Percentiles rank a stretch among this genome's conserved stretches.
Conservation (phyloP, 1,284 basidiomycete species). For the Cutaneotrichosporon cavernicola region DNA sequence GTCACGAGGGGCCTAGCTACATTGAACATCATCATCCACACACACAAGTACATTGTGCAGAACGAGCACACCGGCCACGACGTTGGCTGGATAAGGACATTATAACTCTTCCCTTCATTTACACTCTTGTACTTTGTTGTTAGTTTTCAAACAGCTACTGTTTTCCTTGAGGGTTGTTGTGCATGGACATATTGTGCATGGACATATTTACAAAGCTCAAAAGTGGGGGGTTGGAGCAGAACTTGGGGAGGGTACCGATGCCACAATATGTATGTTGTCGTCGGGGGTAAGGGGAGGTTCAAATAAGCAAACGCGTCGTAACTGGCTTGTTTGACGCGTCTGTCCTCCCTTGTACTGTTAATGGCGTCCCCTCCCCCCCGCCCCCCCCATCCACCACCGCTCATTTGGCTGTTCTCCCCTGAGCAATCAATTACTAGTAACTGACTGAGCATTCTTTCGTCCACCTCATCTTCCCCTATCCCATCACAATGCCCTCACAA, state of each 20-base stretch:
- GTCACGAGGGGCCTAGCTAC: neutral
- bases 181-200: slow-evolving; percentile 2
- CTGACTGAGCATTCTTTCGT: neutral
- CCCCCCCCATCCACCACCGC: neutral
- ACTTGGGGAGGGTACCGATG: too few species aligned
- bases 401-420: neutral
- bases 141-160: neutral
- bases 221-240: too few species aligned
- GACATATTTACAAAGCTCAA: neutral
- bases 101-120: slow-evolving; percentile 3
- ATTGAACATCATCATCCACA: neutral
- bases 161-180: slow-evolving; percentile 5
- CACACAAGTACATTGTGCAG: neutral
- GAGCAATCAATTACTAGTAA: slow-evolving; percentile 11
- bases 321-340: neutral
- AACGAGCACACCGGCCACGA: neutral
- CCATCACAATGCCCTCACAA: slow-evolving; percentile 29
- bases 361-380: neutral
- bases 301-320: slow-evolving; percentile 3
- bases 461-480: slow-evolving; percentile 14
- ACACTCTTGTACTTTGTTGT: slow-evolving; percentile 5
- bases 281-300: neutral
- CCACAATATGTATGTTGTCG: neutral
- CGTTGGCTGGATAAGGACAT: neutral
- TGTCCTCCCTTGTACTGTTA: neutral